A percentile compares a stretch with the other conserved stretches of the same genome.
Conservation (phyloP, 1,284 basidiomycete genomes). For the Austroboletus novae-zelandiae region DNA sequence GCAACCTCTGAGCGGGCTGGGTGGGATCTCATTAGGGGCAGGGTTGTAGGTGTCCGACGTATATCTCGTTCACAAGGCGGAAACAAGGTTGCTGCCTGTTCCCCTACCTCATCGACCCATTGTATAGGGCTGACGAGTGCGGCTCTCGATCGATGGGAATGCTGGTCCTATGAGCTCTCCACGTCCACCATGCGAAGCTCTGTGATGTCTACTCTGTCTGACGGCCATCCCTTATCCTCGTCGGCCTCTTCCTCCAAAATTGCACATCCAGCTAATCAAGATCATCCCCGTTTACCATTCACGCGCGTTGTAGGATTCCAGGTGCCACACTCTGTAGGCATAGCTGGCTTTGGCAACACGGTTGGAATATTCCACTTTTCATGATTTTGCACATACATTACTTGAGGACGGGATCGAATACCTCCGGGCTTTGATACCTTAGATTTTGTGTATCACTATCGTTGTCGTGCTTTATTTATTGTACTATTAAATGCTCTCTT, state of each 20-base stretch:
- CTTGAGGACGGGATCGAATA: neutral
- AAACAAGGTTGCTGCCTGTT: conserved; percentile 21
- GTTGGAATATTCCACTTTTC: conserved; percentile 61
- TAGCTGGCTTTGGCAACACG: conserved; percentile 81
- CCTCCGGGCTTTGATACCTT: conserved; percentile 1
- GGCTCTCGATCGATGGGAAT: conserved; percentile 74
- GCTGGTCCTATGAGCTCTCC: conserved; percentile 70
- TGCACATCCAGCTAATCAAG: conserved; percentile 14
- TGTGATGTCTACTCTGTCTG: conserved; percentile 45
- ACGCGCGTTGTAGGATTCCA: conserved; percentile 69
- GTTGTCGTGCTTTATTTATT: conserved; percentile 24
- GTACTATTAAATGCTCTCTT: conserved; percentile 19
- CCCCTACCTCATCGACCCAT: conserved; percentile 18
- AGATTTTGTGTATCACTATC: conserved; percentile 18
- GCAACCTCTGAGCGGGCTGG: conserved; percentile 66
- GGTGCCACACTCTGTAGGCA: conserved; percentile 44
- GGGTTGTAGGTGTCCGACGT: conserved; percentile 64
- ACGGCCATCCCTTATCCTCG: conserved; percentile 17
- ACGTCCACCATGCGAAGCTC: conserved; percentile 48
- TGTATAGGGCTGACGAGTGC: conserved; percentile 53
- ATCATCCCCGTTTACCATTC: conserved; percentile 66
- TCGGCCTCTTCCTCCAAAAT: conserved; percentile 10
- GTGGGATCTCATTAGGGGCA: conserved; percentile 61
- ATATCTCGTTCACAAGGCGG: conserved; percentile 48
- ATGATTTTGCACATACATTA: conserved; percentile 10